Evolutionary conservation across 352 stramenopile genomes (phyloP), one percentile per base, ranked within the genome.

Genomic region (Globisporangium lucens): DNA sequence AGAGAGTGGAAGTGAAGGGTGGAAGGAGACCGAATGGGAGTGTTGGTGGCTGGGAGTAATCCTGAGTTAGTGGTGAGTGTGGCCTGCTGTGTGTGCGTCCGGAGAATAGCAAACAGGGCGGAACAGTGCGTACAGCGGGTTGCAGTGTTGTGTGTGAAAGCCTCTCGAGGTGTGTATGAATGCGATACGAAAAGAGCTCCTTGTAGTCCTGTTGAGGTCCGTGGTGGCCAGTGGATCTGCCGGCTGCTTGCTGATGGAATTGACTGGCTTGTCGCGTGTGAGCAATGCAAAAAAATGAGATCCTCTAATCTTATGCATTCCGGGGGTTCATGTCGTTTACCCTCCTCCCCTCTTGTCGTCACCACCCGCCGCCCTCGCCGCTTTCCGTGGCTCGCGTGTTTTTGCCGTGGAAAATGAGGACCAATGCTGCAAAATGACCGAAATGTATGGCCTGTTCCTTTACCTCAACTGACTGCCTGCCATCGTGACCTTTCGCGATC

Each of bases 261-360:
- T 38, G 52, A 38, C 52, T 58, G 52, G 24, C 51, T 57, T 33
- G 51, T 57, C 51, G 51, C 51, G 51, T 24, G 20, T 33, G 22
- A 30, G 10, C 12, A 46, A 29, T 17, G 22, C 24, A 9, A 4
- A 57, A 12, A 33, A 33, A 57, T 57, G 51, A 57, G 22, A 57
- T 57, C 17, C 24, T 57, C 51, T 57, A 57, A 35, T 57, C 4
- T 57, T 57, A 13, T 58, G 52, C 27, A 22, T 58, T 58, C 52
- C 27, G 52, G 52, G 24, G 52, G 52, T 58, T 27, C 52, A 58
- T 20, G 20, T 13, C 20, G 27, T n/a, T 38, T 27, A 38, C 52
- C n/a, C 24, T 30, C 15, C 36, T 43, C 38, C 12, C 13, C 38
- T 20, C 13, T 49, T 15, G 15, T 8, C 41, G 15, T 15, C 41